Evolutionary conservation across 2,329 filamentous ascomycete species (phyloP).

Genomic region (Cladosporium sphaerospermum): DNA sequence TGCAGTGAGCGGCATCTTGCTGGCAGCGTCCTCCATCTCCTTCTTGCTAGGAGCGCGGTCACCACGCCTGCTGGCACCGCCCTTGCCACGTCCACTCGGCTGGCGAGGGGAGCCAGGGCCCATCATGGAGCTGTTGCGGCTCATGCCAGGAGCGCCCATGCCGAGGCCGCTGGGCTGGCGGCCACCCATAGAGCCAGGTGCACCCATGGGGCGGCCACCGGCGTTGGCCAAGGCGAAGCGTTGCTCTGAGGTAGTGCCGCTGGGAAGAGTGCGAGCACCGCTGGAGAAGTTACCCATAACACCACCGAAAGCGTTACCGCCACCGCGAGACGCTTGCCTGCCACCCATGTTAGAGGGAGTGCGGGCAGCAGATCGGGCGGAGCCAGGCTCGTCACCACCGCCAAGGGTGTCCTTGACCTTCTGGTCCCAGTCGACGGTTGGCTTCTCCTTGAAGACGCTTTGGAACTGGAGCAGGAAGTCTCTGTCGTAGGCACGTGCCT

Average conservation of each 20-base stretch:
- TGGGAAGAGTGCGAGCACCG: conserved; percentile 53
- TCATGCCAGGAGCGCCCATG: conserved; percentile 43
- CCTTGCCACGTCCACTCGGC: conserved; percentile 44
- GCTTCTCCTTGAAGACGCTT: conserved; percentile 92
- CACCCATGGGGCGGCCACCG: conserved; percentile 21
- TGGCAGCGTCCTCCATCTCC: conserved; percentile 64
- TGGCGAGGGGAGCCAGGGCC: conserved; percentile 65
- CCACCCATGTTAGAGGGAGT: conserved; percentile 42
- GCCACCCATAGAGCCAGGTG: conserved; percentile 48
- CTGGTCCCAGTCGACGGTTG: conserved; percentile 84
- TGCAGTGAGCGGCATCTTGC: conserved; percentile 86
- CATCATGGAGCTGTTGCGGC: conserved; percentile 55
- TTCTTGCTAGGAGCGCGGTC: conserved; percentile 44
- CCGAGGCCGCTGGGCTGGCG: conserved; percentile 55
- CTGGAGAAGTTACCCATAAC: conserved; percentile 67
- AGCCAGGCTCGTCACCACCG: conserved; percentile 55
- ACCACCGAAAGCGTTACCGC: conserved; percentile 39
- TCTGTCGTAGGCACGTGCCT: conserved; percentile 89
- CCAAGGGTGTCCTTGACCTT: conserved; percentile 82
- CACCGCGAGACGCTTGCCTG: conserved; percentile 41
- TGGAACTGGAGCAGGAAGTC: conserved; percentile 96
- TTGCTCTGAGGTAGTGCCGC: conserved; percentile 70
- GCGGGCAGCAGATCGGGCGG: conserved; percentile 58
- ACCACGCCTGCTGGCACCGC: conserved; percentile 58
- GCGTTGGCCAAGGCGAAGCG: conserved; percentile 50